Evolutionary conservation across 179 eudicot genomes (phyloP), one percentile per base, ranked within the genome.

Genomic region (Beta macrorhiza): DNA sequence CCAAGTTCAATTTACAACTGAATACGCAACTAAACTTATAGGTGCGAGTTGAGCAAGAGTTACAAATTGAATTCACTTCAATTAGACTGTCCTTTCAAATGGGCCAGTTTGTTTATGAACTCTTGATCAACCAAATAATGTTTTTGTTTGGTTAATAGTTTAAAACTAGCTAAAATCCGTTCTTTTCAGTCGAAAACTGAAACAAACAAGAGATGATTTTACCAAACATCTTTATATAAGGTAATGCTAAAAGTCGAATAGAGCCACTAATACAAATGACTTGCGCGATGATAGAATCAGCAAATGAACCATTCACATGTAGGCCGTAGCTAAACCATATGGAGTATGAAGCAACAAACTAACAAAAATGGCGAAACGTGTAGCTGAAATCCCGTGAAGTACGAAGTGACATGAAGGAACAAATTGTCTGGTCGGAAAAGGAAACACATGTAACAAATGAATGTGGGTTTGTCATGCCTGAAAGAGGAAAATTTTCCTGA

Each of bases 361-460:
- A 37, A 37, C 42, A 37, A 37, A 37, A 37, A 37, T 37, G 42
- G 42, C 42, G 3, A 37, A 37, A 37, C 42, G 42, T 37, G 42
- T 37, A 37, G 42, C 42, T 37, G 4, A 37, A 37, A 37, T 37
- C 42, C 42, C 42, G 42, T 37, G 42, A 37, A 37, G 5, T 68
- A 15, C 16, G 22, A 42, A 42, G 72, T 42, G 72, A 68, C 22
- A 16, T 16, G 72, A 76, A 76, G 25, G 4, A 76, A 19, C 67
- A 76, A 61, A 45, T 0, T 49, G 4, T 12, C 77, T 71, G 69
- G 25, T 63, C 10, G 64, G 42, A 57, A 29, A 75, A 42, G 17
- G 55, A 81, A 47, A 67, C 15, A 76, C 20, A 55, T 19, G 2
- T 51, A 62, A 47, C 62, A 69, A 52, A 76, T 47, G 81, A 70